Evolutionary conservation across 2,329 filamentous ascomycete genomes (phyloP), one percentile per base, ranked within the genome.

Genomic region (Beauveria sp.): DNA sequence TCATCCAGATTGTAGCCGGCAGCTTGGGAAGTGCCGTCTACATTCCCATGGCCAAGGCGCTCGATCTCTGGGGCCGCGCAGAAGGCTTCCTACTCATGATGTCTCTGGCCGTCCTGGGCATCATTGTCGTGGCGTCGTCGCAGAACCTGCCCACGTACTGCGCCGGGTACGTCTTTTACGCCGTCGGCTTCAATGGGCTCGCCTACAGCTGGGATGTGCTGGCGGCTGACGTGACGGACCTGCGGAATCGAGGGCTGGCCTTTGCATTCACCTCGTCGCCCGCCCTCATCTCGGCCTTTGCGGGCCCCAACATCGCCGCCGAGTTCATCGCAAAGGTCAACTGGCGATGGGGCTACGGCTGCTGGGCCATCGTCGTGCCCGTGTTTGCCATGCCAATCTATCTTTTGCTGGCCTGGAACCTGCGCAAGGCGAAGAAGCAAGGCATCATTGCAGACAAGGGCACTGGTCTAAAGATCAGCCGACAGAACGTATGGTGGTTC

Each of bases 141-240:
- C 73, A 79, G 6, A 69, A 68, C 55, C 65, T 74, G 7, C 65
- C 67, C 1, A 71, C 71, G 6, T 75, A 83, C 68, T 81, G 52
- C 37, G 52, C 52, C 2, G 52, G 52, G 2, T 43, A 54, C 34
- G 52, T 54, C 52, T 54, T 54, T 7, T 54, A 54, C 52, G 18
- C 20, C 1, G 78, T 86, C 41, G 86, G 86, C 18, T 76, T 78
- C 59, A 80, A 79, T 9, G 86, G 84, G 30, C 74, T 88, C 55
- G 80, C 80, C 59, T 88, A 86, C 66, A 77, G 80, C n/a, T 75
- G 87, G 26, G 80, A 82, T 62, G 82, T 90, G 16, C 83, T 89
- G 67, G 83, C 86, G 55, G 84, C 86, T 40, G 87, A 90, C 67
- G 85, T 84, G 2, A 85, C 71, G 7, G 67, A 63, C 46, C 66